Evolutionary conservation across 1,284 basidiomycete species (phyloP).

Genomic region (Omphalotus olearius): DNA sequence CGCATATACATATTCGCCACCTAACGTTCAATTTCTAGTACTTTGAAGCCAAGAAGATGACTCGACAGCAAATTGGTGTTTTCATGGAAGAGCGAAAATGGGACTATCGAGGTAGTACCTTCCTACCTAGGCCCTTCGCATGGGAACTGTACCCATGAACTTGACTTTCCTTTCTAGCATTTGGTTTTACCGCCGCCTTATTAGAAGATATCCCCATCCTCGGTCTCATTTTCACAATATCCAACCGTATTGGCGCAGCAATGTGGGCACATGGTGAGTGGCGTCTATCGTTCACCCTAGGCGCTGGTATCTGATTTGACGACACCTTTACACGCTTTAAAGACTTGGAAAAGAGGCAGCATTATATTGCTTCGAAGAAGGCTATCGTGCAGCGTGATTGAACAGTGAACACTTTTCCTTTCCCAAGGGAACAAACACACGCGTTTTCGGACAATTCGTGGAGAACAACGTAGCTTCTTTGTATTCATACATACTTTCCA

Average conservation of each 20-base stretch:
- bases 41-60: conserved; percentile 81
- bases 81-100: conserved; percentile 87
- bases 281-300: conserved; percentile 7
- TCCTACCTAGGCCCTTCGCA: neutral
- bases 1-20: neutral
- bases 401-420: too few relatives aligned
- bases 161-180: conserved; percentile 40
- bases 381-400: too few relatives aligned
- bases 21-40: conserved; percentile 42
- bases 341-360: conserved; percentile 80
- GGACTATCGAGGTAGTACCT: conserved; percentile 67
- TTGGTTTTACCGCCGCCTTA: conserved; percentile 77
- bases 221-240: conserved; percentile 77
- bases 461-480: too few relatives aligned
- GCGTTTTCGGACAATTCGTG: too few relatives aligned
- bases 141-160: neutral
- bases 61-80: conserved; percentile 54
- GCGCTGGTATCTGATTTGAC: conserved; percentile 1
- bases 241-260: conserved; percentile 82
- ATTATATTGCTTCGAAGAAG: conserved; percentile 43
- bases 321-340: neutral
- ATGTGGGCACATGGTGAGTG: conserved; percentile 84
- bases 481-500: too few relatives aligned
- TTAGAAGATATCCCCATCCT: conserved; percentile 76
- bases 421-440: too few relatives aligned